A percentile compares a stretch with the other conserved stretches of the same genome.
Conservation (phyloP, 331 rosid genomes). For the Telfairia occidentalis region DNA sequence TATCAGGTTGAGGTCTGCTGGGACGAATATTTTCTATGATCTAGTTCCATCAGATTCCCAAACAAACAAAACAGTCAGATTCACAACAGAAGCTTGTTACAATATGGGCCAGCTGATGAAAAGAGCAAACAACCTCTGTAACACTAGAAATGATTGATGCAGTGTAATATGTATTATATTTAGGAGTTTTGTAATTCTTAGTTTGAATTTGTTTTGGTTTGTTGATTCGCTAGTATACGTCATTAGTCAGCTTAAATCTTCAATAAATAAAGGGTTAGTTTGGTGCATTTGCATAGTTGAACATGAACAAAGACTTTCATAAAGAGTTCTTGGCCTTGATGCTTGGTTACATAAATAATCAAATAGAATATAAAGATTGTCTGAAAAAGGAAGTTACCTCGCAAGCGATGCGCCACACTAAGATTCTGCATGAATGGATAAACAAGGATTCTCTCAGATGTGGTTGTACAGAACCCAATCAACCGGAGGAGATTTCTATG, state of each 20-base stretch:
- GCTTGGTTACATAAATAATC: neutral
- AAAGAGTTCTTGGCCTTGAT: neutral
- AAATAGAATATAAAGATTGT: neutral
- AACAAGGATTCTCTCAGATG: conserved; percentile 83
- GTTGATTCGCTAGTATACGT: neutral
- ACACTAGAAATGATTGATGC: neutral
- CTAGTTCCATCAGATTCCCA: neutral
- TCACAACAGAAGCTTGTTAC: neutral
- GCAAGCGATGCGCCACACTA: conserved; percentile 66
- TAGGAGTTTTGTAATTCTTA: neutral
- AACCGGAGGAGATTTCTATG: conserved; percentile 75
- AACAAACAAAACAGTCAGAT: neutral
- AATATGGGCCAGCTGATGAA: neutral
- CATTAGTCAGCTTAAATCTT: neutral
- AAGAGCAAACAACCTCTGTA: neutral
- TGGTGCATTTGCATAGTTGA: no score
- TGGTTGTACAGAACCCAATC: conserved; percentile 69
- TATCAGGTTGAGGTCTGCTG: neutral
- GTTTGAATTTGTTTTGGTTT: neutral
- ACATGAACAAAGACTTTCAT: no score
- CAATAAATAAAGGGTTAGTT: neutral
- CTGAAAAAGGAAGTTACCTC: conserved; percentile 37
- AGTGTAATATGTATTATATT: neutral
- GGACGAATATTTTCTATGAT: neutral
- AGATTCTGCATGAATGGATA: conserved; percentile 95